Evolutionary conservation across 2,329 filamentous ascomycete genomes (phyloP).

Genomic region (Arthroderma sp.): DNA sequence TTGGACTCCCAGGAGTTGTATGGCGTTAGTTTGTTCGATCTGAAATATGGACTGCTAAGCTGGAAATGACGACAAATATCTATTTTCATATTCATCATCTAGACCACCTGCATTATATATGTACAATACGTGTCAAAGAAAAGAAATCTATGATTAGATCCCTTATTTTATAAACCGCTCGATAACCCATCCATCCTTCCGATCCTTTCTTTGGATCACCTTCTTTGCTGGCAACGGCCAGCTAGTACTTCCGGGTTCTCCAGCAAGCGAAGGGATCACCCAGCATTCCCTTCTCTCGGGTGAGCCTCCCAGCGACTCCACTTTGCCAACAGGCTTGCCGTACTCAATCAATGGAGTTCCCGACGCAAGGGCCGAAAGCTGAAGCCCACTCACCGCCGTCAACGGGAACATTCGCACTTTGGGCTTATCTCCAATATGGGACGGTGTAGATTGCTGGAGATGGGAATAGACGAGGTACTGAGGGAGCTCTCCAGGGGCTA

Average conservation of each 20-base stretch:
- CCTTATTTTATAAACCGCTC: constrained; percentile 36
- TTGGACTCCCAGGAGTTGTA: too few species aligned
- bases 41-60: too few species aligned
- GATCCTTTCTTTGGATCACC: constrained; percentile 64
- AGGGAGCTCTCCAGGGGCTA: constrained; percentile 60
- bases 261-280: constrained; percentile 67
- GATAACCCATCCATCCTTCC: constrained; percentile 61
- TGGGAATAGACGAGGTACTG: constrained; percentile 79
- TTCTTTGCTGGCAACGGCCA: constrained; percentile 82
- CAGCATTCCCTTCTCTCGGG: constrained; percentile 57
- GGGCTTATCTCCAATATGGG: constrained; percentile 43
- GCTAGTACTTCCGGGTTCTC: constrained; percentile 52
- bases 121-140: too few species aligned
- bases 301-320: constrained; percentile 37
- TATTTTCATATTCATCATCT: too few species aligned
- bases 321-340: constrained; percentile 84
- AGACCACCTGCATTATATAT: too few species aligned
- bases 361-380: constrained; percentile 66
- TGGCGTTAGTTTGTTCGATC: too few species aligned
- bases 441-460: constrained; percentile 55
- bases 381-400: constrained; percentile 60
- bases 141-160: constrained; percentile 4
- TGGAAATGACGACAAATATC: too few species aligned
- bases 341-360: constrained; percentile 73
- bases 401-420: constrained; percentile 82